phyloP scores from a whole-genome alignment of 2,329 filamentous ascomycete genomes.

The Penicillium nordicum region DNA sequence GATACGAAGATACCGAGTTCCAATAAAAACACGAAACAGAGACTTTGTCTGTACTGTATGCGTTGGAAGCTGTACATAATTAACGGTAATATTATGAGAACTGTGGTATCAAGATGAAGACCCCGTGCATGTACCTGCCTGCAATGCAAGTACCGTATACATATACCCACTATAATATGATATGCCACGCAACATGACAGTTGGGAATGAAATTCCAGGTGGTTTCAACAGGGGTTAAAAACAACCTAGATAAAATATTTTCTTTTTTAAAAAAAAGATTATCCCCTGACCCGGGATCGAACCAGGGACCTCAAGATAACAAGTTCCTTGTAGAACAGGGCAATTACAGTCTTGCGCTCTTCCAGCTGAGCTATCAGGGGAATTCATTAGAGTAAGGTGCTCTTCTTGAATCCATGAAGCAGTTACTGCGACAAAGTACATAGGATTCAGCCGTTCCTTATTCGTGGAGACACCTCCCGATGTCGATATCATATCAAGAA shows the following conservation, averaged over 20 bases:
- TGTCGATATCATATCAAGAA: neutral
- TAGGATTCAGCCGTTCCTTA: neutral
- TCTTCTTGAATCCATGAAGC: neutral
- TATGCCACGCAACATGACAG: neutral
- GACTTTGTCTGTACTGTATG: neutral
- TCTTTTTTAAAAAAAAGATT: neutral
- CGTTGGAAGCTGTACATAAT: neutral
- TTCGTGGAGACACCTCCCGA: neutral
- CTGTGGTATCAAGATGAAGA: neutral
- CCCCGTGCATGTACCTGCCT: neutral
- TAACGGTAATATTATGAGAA: neutral
- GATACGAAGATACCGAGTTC: neutral
- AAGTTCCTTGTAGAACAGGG: neutral
- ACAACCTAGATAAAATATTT: too few relatives aligned
- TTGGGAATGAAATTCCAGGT: neutral
- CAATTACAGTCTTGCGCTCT: slow-evolving; percentile 7
- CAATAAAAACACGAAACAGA: neutral
- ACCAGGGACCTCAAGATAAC: slow-evolving; percentile 7
- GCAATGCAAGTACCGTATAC: neutral
- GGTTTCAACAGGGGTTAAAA: neutral
- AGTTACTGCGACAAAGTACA: neutral
- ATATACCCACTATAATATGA: neutral
- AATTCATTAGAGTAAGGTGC: neutral
- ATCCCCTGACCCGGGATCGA: slow-evolving; percentile 6
- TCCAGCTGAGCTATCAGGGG: slow-evolving; percentile 8